phyloP scores from a whole-genome alignment of 1,139 yeast species.

The Candida sojae region DNA sequence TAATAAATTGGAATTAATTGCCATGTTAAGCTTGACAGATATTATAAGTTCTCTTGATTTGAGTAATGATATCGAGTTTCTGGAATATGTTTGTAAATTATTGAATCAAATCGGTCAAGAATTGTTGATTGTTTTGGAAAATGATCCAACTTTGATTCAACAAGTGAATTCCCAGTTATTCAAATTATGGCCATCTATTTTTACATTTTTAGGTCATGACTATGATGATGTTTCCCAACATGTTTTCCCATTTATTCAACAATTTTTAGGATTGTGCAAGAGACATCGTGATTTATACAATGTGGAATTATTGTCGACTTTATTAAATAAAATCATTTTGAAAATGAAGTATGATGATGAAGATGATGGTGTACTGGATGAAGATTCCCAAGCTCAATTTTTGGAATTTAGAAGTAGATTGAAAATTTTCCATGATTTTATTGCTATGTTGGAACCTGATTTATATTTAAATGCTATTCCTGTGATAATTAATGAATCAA shows the following conservation, averaged over 20 bases:
- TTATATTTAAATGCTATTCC: slow-evolving; percentile 73
- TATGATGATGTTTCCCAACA: slow-evolving; percentile 88
- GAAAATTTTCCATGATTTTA: slow-evolving; percentile 79
- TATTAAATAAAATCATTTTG: slow-evolving; percentile 68
- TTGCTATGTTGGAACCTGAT: slow-evolving; percentile 74
- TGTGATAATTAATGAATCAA: slow-evolving; percentile 60
- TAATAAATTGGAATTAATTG: slow-evolving; percentile 79
- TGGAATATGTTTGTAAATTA: slow-evolving; percentile 75
- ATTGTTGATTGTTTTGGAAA: slow-evolving; percentile 63
- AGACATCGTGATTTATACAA: slow-evolving; percentile 43
- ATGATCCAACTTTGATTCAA: slow-evolving; percentile 48
- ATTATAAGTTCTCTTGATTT: slow-evolving; percentile 44
- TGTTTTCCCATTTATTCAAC: slow-evolving; percentile 78
- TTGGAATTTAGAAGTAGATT: slow-evolving; percentile 73
- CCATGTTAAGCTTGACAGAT: slow-evolving; percentile 64
- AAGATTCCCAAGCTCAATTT: slow-evolving; percentile 73
- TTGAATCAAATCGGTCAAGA: slow-evolving; percentile 78
- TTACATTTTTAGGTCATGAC: slow-evolving; percentile 73
- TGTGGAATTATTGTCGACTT: slow-evolving; percentile 56
- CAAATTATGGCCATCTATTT: slow-evolving; percentile 67
- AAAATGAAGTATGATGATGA: slow-evolving; percentile 82
- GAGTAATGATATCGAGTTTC: slow-evolving; percentile 58
- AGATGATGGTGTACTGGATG: slow-evolving; percentile 63
- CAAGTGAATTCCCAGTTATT: slow-evolving; percentile 30
- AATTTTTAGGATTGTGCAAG: slow-evolving; percentile 70